A percentile compares a stretch with the other conserved stretches of the same genome.
Evolutionary conservation across 441 rosid genomes (phyloP).

Genomic region (Capsella rubella): DNA sequence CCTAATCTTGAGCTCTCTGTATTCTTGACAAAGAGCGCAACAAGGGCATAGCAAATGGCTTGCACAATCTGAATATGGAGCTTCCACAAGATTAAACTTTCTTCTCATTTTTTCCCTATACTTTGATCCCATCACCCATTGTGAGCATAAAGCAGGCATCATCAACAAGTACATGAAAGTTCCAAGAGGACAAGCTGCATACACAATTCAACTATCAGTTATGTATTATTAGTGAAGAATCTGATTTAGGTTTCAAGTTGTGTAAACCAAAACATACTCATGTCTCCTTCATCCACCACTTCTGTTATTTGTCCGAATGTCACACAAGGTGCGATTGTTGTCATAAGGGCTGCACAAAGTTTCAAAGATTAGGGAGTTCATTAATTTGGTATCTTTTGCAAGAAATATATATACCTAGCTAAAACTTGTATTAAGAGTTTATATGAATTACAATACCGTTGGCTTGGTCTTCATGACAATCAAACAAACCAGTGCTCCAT

Average conservation of each 20-base stretch:
- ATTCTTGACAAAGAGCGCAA: slow-evolving; percentile 61
- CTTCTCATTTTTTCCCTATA: slow-evolving; percentile 56
- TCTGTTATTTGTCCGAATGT: slow-evolving; percentile 61
- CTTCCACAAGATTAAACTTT: slow-evolving; percentile 53
- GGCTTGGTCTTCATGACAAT: slow-evolving; percentile 50
- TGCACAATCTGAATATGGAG: slow-evolving; percentile 50
- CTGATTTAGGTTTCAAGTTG: background rate
- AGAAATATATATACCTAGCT: background rate
- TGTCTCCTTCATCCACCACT: slow-evolving; percentile 54
- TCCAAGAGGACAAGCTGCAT: slow-evolving; percentile 50
- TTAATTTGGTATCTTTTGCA: background rate
- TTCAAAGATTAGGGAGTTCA: background rate
- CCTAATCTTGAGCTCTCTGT: slow-evolving; percentile 53
- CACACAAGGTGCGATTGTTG: slow-evolving; percentile 51
- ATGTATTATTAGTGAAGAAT: background rate
- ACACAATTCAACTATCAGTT: background rate
- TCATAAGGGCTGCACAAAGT: slow-evolving; percentile 48
- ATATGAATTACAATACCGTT: slow-evolving; percentile 40
- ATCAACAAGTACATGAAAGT: slow-evolving; percentile 48
- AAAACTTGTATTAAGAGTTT: background rate
- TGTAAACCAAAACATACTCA: slow-evolving; percentile 35
- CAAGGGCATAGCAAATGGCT: slow-evolving; percentile 49
- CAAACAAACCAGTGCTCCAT: slow-evolving; percentile 53
- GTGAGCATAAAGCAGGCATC: slow-evolving; percentile 57
- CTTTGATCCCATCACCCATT: slow-evolving; percentile 59